Percentiles rank a stretch among this genome's conserved stretches.
Conservation (phyloP, 2,329 filamentous ascomycete genomes). For the Thielaviopsis populi region DNA sequence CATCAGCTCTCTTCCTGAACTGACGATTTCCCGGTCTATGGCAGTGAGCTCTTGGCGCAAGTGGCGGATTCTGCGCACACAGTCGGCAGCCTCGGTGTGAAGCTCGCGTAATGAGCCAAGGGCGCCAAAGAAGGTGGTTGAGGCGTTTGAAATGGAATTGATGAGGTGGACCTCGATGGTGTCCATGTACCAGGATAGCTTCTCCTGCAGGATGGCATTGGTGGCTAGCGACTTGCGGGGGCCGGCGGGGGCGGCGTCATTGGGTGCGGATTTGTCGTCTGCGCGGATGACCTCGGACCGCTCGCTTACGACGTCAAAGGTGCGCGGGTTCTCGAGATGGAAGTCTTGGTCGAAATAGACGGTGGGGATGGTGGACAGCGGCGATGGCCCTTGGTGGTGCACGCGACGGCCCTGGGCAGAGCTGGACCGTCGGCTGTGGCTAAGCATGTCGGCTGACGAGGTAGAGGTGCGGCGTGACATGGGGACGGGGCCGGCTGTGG, state of each 20-base stretch:
- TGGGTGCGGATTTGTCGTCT: conserved; percentile 40
- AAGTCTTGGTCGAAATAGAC: conserved; percentile 96
- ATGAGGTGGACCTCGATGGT: conserved; percentile 96
- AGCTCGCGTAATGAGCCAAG: conserved; percentile 80
- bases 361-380: conserved; percentile 75
- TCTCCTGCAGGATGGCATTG: conserved; percentile 94
- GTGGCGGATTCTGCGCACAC: conserved; percentile 70
- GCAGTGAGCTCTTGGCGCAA: conserved; percentile 64
- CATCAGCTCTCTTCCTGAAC: conserved; percentile 71
- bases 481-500: not conserved
- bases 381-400: conserved; percentile 58
- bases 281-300: conserved; percentile 83
- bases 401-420: conserved; percentile 30
- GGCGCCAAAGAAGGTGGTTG: conserved; percentile 90
- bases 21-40: conserved; percentile 74
- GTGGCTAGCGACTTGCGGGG: conserved; percentile 81
- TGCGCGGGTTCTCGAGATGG: conserved; percentile 86
- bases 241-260: conserved; percentile 31
- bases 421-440: conserved; percentile 10
- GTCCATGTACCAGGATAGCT: conserved; percentile 99
- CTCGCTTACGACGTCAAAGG: conserved; percentile 92
- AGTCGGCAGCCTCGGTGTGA: conserved; percentile 82
- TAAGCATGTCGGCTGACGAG: conserved; percentile 26
- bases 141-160: conserved; percentile 87
- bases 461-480: conserved; percentile 28